Evolutionary conservation across 169 alveolate species (phyloP).

Genomic region (Plasmodium coatneyi): DNA sequence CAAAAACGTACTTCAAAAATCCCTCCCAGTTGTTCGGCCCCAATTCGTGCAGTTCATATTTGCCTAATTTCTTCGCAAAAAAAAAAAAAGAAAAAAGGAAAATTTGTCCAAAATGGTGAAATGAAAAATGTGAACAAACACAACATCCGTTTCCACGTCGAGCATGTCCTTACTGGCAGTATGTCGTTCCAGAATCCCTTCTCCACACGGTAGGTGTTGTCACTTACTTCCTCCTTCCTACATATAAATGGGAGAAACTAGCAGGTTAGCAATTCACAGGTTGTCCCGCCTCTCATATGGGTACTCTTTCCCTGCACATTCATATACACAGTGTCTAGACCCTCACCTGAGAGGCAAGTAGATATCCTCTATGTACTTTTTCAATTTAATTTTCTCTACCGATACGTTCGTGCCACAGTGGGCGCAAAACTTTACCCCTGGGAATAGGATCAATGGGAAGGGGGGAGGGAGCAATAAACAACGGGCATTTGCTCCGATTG

Average conservation of each 20-base stretch:
- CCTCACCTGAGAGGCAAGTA: conserved; percentile 58
- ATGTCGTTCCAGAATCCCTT: conserved; percentile 69
- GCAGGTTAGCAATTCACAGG: background rate
- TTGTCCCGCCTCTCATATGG: background rate
- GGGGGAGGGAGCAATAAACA: background rate
- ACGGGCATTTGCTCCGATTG: background rate
- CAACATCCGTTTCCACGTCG: background rate
- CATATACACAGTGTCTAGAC: background rate
- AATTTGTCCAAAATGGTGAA: background rate
- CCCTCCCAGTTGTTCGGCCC: conserved; percentile 68
- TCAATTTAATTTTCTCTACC: conserved; percentile 58
- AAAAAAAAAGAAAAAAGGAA: conserved; percentile 23
- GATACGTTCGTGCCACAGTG: conserved; percentile 67
- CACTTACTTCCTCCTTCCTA: conserved; percentile 70
- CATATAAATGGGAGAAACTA: conserved; percentile 20
- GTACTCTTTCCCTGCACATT: background rate
- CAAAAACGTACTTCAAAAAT: conserved; percentile 44
- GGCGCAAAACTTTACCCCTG: conserved; percentile 58
- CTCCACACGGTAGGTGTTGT: conserved; percentile 51
- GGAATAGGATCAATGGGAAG: background rate
- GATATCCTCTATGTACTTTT: conserved; percentile 70
- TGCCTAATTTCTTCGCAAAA: conserved; percentile 48
- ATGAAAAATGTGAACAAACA: background rate
- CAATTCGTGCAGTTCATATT: conserved; percentile 61
- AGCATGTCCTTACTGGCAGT: conserved; percentile 12